A percentile compares a stretch with the other conserved stretches of the same genome.
These are phyloP conservation scores for Urochloa ruziziensis DNA, from an alignment of 176 grass and related monocot genomes.

Conservation along the genomic window DNA sequence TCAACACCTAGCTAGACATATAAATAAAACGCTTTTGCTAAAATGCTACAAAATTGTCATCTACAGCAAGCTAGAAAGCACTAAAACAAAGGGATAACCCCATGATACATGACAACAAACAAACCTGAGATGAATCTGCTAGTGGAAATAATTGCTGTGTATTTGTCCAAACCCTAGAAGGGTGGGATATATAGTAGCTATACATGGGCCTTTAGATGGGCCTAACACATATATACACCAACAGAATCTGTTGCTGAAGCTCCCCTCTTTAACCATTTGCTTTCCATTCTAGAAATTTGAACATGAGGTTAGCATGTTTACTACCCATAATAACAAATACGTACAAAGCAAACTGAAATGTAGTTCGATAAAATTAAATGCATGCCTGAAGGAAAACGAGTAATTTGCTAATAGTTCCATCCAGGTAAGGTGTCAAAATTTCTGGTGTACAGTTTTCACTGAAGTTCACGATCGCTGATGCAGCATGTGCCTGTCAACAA, in stretches of 20 bases:
- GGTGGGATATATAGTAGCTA: too few species aligned
- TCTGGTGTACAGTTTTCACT: conserved; percentile 97
- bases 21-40: neutral
- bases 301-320: conserved; percentile 22
- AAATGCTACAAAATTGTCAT: neutral
- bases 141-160: too few species aligned
- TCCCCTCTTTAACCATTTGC: conserved; percentile 98
- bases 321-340: conserved; percentile 15
- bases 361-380: neutral
- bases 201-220: too few species aligned
- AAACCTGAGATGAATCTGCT: conserved; percentile 99
- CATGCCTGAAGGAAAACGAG: conserved; percentile 90
- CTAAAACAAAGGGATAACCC: neutral
- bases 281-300: conserved; percentile 86
- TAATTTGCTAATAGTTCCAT: conserved; percentile 92
- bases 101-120: neutral
- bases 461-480: conserved; percentile 93
- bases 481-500: conserved; percentile 83
- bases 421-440: conserved; percentile 90
- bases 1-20: neutral
- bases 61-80: conserved; percentile 16
- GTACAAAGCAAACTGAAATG: neutral
- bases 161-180: too few species aligned
- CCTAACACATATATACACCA: too few species aligned
- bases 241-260: too few species aligned